Percentiles rank a stretch among this genome's conserved stretches.
These are phyloP conservation scores for Candida vaughaniae DNA, from an alignment of 805 yeast species.

Conservation along the genomic window DNA sequence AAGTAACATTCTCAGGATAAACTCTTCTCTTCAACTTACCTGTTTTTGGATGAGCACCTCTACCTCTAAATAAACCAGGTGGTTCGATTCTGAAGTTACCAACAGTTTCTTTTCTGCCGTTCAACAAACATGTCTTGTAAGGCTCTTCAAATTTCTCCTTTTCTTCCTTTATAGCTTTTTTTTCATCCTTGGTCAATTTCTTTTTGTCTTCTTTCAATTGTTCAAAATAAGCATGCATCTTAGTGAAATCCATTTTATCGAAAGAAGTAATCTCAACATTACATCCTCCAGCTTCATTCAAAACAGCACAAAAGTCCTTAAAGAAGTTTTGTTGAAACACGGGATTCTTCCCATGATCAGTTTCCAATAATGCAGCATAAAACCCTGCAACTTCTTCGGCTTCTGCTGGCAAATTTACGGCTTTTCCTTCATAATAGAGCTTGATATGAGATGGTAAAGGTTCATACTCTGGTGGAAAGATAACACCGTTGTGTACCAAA, in stretches of 20 bases:
- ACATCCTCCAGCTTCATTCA: conserved; percentile 71
- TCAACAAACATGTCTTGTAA: conserved; percentile 73
- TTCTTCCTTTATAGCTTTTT: conserved; percentile 68
- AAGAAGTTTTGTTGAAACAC: conserved; percentile 87
- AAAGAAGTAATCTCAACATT: conserved; percentile 51
- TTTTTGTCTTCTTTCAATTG: conserved; percentile 69
- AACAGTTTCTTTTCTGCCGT: conserved; percentile 88
- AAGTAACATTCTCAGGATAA: conserved; percentile 80
- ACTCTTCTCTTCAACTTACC: conserved; percentile 89
- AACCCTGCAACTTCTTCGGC: conserved; percentile 98
- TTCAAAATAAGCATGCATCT: conserved; percentile 73
- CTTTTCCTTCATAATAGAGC: conserved; percentile 70
- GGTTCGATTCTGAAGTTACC: conserved; percentile 96
- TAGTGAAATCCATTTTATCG: conserved; percentile 71
- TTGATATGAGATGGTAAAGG: conserved; percentile 79
- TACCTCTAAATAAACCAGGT: conserved; percentile 92
- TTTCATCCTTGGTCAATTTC: conserved; percentile 66
- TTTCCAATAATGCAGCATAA: conserved; percentile 81
- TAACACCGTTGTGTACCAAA: conserved; percentile 83
- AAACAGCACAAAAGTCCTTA: conserved; percentile 66
- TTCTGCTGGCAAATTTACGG: conserved; percentile 68
- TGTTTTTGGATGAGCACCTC: conserved; percentile 96
- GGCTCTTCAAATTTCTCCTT: conserved; percentile 77
- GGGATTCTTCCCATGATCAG: conserved; percentile 87
- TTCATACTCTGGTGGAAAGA: conserved; percentile 90